Conservation (phyloP, 2,329 filamentous ascomycete genomes). For the Sclerotinia nivalis region DNA sequence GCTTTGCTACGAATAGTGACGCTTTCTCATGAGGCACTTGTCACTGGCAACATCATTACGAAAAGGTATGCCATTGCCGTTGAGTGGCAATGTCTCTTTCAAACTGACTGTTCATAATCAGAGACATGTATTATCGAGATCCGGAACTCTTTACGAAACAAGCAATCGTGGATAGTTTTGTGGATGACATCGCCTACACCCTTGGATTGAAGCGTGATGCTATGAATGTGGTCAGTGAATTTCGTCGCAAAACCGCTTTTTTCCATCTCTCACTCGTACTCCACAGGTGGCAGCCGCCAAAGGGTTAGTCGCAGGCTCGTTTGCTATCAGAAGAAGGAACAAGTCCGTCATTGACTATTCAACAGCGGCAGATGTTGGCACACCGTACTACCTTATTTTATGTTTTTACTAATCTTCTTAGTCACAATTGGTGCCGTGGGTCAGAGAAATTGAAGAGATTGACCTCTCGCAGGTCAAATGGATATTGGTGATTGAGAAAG, state of each 20-base stretch:
- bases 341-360: constrained; percentile 46
- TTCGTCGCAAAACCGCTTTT: neutral
- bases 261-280: constrained; percentile 13
- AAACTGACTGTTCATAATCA: constrained; percentile 42
- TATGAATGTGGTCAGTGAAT: constrained; percentile 65
- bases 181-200: constrained; percentile 74
- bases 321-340: constrained; percentile 51
- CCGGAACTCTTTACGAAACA: constrained; percentile 71
- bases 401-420: constrained; percentile 7
- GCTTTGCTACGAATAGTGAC: constrained; percentile 60
- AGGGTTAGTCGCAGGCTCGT: constrained; percentile 64
- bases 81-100: neutral
- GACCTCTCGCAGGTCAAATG: constrained; percentile 55
- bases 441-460: constrained; percentile 51
- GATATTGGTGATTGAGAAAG: constrained; percentile 78
- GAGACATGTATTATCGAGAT: constrained; percentile 79
- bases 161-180: constrained; percentile 65
- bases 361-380: constrained; percentile 44
- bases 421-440: constrained; percentile 64
- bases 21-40: constrained; percentile 58
- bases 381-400: neutral
- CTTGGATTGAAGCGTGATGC: constrained; percentile 63
- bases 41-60: constrained; percentile 56
- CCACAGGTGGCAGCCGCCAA: constrained; percentile 71
- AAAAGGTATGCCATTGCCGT: constrained; percentile 53